Evolutionary conservation across 352 stramenopile genomes (phyloP), one percentile per base, ranked within the genome.

Genomic region (Phytophthora fragariaefolia): DNA sequence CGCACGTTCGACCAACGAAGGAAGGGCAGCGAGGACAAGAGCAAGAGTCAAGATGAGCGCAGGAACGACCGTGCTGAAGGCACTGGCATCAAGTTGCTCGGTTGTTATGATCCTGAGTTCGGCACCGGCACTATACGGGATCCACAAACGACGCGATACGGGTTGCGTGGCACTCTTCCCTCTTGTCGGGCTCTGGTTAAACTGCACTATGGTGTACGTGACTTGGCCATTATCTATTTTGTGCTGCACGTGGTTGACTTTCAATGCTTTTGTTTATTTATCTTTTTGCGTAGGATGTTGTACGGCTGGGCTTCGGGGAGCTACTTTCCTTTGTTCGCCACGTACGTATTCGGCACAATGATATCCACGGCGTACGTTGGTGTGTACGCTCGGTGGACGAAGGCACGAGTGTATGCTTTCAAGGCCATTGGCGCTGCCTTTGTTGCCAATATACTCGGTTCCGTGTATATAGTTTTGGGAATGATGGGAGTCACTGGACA

Each of bases 311-410:
- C 69, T 15, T 66, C 67, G 1, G 59, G 58, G 2, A 58, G 64
- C 30, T 69, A 74, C 45, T 79, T 79, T 51, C 71, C 71, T 26
- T 27, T 79, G 17, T 79, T 79, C 22, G 58, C 65, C n/a, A 76
- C 71, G 4, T 74, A 76, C 55, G 30, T 62, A 4, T 68, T 73
- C 36, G 71, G 67, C 28, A 58, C 62, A 1, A 53, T 64, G 12
- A n/a, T 79, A 36, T 52, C 60, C n/a, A 61, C 63, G 20, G 27
- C 45, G 24, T 79, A 79, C 27, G n/a, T 70, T 7, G 30, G 8
- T 4, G 51, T 74, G 23, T 77, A 71, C 45, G 66, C 62, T 23
- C 48, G 50, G 9, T 70, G 59, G 52, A 73, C 58, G 4, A 62
- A 59, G 15, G 42, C 43, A 12, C 58, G 58, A 13, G 13, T 22